Evolutionary conservation across 1,284 basidiomycete species (phyloP).

Genomic region (Omphalotus olearius): DNA sequence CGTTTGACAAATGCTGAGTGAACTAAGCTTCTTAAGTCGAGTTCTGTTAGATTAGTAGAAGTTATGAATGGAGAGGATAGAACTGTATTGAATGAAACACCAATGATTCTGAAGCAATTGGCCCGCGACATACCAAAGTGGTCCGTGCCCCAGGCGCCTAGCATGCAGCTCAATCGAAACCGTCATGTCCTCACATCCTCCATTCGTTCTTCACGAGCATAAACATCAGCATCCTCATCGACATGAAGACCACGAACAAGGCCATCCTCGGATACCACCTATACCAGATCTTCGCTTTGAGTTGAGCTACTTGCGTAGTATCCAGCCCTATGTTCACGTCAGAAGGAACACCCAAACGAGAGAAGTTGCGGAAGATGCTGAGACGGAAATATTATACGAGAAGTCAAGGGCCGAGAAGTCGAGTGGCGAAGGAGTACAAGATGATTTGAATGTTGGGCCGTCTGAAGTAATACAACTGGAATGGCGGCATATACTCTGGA

Average conservation of each 20-base stretch:
- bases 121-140: too few relatives aligned
- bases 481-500: conserved; percentile 58
- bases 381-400: conserved; percentile 23
- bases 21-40: too few relatives aligned
- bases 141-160: too few relatives aligned
- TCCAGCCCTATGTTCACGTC: conserved; percentile 49
- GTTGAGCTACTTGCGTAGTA: conserved; percentile 58
- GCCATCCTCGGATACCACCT: conserved; percentile 9
- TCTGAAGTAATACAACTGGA: conserved; percentile 44
- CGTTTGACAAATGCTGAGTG: too few relatives aligned
- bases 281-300: conserved; percentile 75
- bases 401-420: conserved; percentile 23
- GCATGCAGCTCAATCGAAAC: too few relatives aligned
- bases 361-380: conserved; percentile 8
- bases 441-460: conserved; percentile 19
- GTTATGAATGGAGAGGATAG: too few relatives aligned
- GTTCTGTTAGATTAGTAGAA: too few relatives aligned
- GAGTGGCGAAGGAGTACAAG: conserved; percentile 18
- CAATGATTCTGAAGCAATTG: too few relatives aligned
- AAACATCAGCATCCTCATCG: not conserved
- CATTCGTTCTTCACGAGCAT: not conserved
- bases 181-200: conserved; percentile 1
- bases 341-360: conserved; percentile 16
- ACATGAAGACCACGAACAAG: not conserved
- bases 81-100: too few relatives aligned